Percentiles rank a stretch among this genome's conserved stretches.
Evolutionary conservation across 2,329 filamentous ascomycete species (phyloP).

Genomic region (Gaeumannomyces sp.): DNA sequence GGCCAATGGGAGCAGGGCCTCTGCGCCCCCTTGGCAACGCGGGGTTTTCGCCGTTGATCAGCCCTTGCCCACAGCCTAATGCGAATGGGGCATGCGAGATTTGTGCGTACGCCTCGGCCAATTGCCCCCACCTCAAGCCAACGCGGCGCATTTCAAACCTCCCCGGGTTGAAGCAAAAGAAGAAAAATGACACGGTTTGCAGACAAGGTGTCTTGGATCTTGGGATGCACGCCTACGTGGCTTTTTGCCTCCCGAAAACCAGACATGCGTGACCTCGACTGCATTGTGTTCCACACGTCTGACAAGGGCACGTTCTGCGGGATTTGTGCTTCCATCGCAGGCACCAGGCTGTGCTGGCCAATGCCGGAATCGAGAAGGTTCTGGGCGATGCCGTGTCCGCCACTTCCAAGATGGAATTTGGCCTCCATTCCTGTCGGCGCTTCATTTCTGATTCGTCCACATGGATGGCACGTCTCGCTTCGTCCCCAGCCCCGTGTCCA

Average conservation of each 20-base stretch:
- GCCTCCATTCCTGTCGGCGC: background rate
- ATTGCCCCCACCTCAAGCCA: background rate
- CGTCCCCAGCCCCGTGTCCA: background rate
- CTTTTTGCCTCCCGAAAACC: background rate
- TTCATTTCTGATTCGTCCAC: background rate
- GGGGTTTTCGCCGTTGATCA: background rate
- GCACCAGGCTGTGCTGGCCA: no score
- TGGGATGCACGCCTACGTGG: no score
- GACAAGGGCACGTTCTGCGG: background rate
- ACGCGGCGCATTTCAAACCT: no score
- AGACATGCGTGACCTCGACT: background rate
- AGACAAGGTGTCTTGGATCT: no score
- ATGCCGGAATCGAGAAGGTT: conserved; percentile 5
- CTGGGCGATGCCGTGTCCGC: background rate
- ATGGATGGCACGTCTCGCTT: background rate
- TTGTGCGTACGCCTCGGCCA: conserved; percentile 2
- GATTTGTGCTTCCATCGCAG: conserved; percentile 4
- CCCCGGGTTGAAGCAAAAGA: no score
- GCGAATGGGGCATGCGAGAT: conserved; percentile 2
- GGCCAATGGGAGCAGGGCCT: background rate
- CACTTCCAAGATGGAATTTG: background rate
- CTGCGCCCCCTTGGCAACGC: background rate
- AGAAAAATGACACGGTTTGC: no score
- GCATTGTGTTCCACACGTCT: background rate
- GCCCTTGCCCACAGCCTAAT: background rate